Evolutionary conservation across 441 rosid species (phyloP).

Genomic region (Populus hybrid): DNA sequence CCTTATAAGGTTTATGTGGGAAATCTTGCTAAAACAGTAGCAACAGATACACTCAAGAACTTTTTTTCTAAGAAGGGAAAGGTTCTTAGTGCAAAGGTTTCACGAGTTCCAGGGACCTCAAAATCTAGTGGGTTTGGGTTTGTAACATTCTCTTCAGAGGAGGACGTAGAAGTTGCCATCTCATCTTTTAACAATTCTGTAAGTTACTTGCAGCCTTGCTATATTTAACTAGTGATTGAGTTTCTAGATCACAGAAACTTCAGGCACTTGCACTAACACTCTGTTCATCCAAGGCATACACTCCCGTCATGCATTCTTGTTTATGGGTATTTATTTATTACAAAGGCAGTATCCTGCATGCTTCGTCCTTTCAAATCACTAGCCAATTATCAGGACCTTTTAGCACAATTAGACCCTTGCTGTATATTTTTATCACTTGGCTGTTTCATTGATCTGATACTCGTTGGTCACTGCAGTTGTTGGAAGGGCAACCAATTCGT

Average conservation of each 20-base stretch:
- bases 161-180: slow-evolving; percentile 75
- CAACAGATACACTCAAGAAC: slow-evolving; percentile 53
- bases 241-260: not conserved
- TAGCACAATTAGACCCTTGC: not conserved
- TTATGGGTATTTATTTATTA: not conserved
- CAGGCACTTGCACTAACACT: not conserved
- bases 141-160: slow-evolving; percentile 79
- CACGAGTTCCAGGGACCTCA: slow-evolving; percentile 79
- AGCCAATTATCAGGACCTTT: not conserved
- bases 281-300: not conserved
- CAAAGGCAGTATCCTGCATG: not conserved
- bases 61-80: slow-evolving; percentile 74
- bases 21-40: slow-evolving; percentile 81
- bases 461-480: slow-evolving; percentile 41
- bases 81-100: slow-evolving; percentile 79
- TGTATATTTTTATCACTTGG: not conserved
- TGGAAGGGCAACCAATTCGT: slow-evolving; percentile 85
- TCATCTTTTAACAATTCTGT: slow-evolving; percentile 70
- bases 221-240: not conserved
- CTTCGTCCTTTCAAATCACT: not conserved
- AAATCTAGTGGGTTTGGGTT: slow-evolving; percentile 87
- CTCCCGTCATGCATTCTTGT: not conserved
- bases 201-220: slow-evolving; percentile 30
- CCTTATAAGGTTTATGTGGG: slow-evolving; percentile 83
- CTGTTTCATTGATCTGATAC: not conserved